Evolutionary conservation across 2,329 filamentous ascomycete species (phyloP), one percentile per base, ranked within the genome.

Genomic region (Aureobasidium leucospermi): DNA sequence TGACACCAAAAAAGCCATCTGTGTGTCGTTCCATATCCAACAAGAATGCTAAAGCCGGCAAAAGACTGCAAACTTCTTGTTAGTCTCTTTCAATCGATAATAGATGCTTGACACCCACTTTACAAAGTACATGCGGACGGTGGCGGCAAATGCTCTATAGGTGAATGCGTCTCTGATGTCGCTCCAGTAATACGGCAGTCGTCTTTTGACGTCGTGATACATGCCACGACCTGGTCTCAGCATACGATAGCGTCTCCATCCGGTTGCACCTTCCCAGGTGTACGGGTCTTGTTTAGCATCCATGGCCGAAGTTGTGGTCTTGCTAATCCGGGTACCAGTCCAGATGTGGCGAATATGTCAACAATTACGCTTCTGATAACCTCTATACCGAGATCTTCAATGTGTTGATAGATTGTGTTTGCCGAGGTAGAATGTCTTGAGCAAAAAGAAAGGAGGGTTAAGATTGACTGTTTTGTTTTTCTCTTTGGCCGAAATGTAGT

Each of bases 91-190:
- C 5, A 23, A 36, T 2, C 16, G 10, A 15, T 28, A 11, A 8
- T 42, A 11, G n/a, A 4, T 9, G 28, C 19, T 28, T n/a, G 34
- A 19, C 5, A 61, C 69, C 62, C 62, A 77, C 75, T 81, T 81
- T 65, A 83, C 79, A 69, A 84, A 84, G 69, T 83, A 83, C 71
- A 84, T 84, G 2, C 79, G 78, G 10, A 84, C 70, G 0, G 78
- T 82, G 60, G 77, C 81, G 6, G 81, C 79, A 42, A 83, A 70
- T 3, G 77, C 79, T 15, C 81, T 73, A 64, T 84, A 84, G 5
- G 77, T 81, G 63, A 77, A 76, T 5, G 79, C 81, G 68, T 84
- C 81, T 2, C 65, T 72, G 45, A 82, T 78, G 64, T 84, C 81
- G 64, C 76, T 80, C 75, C 75, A 76, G 67, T 83, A 84, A 66